Evolutionary conservation across 2,329 filamentous ascomycete species (phyloP).

Genomic region (Albifimbria verrucaria): DNA sequence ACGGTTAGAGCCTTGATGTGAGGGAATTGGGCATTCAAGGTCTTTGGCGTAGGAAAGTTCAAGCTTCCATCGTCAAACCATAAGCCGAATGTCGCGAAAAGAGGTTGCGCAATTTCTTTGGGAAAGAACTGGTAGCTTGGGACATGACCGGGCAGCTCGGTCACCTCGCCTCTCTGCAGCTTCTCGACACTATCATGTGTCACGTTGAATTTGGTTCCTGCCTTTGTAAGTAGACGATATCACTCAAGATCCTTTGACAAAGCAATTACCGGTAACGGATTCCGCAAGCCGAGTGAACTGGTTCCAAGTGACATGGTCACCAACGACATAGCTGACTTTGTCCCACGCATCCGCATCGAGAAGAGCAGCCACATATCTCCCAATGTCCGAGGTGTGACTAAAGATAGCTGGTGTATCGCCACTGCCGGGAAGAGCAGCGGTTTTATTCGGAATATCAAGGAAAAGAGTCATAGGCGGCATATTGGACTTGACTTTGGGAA

Average conservation of each 20-base stretch:
- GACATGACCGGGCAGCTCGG: constrained; percentile 24
- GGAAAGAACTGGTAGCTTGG: constrained; percentile 20
- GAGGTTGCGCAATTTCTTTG: constrained; percentile 16
- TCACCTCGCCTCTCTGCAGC: constrained; percentile 29
- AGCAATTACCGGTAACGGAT: constrained; percentile 7
- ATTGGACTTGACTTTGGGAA: constrained; percentile 33
- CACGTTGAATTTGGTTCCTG: constrained; percentile 36
- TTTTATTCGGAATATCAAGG: constrained; percentile 39
- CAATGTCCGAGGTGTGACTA: constrained; percentile 48
- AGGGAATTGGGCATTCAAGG: not conserved
- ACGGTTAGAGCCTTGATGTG: not conserved
- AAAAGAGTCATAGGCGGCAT: constrained; percentile 35
- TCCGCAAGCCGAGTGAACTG: constrained; percentile 41
- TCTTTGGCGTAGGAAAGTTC: constrained; percentile 12
- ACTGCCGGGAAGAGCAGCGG: constrained; percentile 45
- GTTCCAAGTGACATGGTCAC: constrained; percentile 40
- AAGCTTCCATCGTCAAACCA: constrained; percentile 18
- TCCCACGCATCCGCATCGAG: constrained; percentile 43
- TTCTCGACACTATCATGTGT: constrained; percentile 33
- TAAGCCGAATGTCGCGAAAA: constrained; percentile 9
- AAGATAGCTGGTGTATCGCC: constrained; percentile 41
- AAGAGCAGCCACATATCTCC: constrained; percentile 37
- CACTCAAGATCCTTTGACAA: constrained; percentile 28
- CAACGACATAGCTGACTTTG: constrained; percentile 28
- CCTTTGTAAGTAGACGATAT: not conserved